Conservation (phyloP, 352 stramenopile genomes). For the Phytophthora citricola region DNA sequence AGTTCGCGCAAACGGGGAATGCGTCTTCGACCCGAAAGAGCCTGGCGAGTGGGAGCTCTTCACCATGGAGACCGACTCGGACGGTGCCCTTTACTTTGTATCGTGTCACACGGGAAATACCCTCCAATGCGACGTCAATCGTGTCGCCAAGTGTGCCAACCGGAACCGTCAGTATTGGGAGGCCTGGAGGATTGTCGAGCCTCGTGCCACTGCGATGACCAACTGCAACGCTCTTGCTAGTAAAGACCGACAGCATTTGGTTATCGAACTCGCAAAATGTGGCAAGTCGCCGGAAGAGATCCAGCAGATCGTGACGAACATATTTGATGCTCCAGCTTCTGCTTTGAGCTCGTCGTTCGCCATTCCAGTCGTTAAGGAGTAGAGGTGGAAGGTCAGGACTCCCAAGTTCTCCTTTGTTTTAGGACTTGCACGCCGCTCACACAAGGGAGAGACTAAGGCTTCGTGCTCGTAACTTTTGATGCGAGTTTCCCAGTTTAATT, state of each 20-base stretch:
- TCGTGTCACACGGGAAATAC: constrained; percentile 37
- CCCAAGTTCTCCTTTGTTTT: neutral
- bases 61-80: constrained; percentile 36
- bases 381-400: neutral
- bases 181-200: constrained; percentile 35
- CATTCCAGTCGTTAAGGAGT: constrained; percentile 25
- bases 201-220: neutral
- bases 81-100: constrained; percentile 38
- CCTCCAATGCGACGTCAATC: constrained; percentile 29
- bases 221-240: constrained; percentile 4
- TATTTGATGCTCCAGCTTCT: constrained; percentile 27
- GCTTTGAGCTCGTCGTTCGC: constrained; percentile 11
- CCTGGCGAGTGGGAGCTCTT: constrained; percentile 40
- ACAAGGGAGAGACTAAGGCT: too few species aligned
- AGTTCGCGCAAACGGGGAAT: constrained; percentile 34
- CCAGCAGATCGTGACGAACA: constrained; percentile 32
- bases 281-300: constrained; percentile 36
- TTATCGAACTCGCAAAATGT: constrained; percentile 38
- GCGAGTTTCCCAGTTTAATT: too few species aligned
- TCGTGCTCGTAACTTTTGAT: too few species aligned
- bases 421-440: too few species aligned
- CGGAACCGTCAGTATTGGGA: constrained; percentile 24
- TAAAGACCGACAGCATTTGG: constrained; percentile 24
- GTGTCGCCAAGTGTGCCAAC: constrained; percentile 31
- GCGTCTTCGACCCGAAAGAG: constrained; percentile 38